Conservation (phyloP, 2,329 filamentous ascomycete species). For the Hymenoscyphus occultus region DNA sequence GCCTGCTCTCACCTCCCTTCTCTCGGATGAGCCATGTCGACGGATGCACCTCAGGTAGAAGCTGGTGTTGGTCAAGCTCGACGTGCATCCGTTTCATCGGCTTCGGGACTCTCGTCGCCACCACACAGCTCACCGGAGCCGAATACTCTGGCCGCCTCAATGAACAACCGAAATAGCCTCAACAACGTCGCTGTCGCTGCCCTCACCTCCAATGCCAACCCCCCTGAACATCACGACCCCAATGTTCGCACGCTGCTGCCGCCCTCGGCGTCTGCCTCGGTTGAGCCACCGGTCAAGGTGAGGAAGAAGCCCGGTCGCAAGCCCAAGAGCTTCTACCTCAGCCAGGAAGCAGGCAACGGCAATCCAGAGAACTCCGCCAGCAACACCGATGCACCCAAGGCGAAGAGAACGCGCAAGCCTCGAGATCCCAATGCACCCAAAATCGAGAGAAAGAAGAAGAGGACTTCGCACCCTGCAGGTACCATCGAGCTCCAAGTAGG, state of each 20-base stretch:
- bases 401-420: conserved; percentile 50
- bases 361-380: conserved; percentile 51
- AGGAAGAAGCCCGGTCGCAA: conserved; percentile 64
- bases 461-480: neutral
- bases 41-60: neutral
- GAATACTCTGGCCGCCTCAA: conserved; percentile 42
- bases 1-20: neutral
- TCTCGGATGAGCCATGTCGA: neutral
- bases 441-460: conserved; percentile 30
- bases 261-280: conserved; percentile 16
- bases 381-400: conserved; percentile 52
- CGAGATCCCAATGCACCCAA: conserved; percentile 55
- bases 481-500: neutral
- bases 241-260: neutral
- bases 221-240: neutral
- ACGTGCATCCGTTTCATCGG: conserved; percentile 31
- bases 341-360: conserved; percentile 26
- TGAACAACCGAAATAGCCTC: conserved; percentile 10
- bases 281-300: neutral
- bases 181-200: conserved; percentile 13
- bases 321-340: conserved; percentile 50
- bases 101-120: conserved; percentile 50
- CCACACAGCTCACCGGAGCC: conserved; percentile 51
- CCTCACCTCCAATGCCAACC: conserved; percentile 2
- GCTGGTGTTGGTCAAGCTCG: neutral